A percentile compares a stretch with the other conserved stretches of the same genome.
Conservation (phyloP, 768 basidiomycete genomes). For the Mycena galericulata region DNA sequence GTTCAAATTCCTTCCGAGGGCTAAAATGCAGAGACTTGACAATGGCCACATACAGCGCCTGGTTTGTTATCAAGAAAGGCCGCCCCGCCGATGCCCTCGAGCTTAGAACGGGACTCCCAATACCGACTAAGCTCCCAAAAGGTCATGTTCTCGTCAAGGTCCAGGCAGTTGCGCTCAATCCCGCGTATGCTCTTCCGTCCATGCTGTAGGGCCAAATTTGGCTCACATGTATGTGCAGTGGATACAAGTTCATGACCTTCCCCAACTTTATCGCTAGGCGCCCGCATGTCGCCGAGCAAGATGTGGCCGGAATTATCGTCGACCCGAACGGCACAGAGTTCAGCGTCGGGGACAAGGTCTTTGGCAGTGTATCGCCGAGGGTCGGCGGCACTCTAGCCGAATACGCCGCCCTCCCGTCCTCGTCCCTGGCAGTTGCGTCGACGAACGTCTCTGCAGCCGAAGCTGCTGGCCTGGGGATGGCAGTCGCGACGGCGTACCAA, state of each 20-base stretch:
- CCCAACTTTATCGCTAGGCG: constrained; percentile 61
- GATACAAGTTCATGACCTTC: constrained; percentile 67
- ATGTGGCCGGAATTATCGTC: constrained; percentile 73
- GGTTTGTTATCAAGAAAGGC: constrained; percentile 16
- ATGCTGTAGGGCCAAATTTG: too few relatives aligned
- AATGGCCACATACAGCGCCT: constrained; percentile 29
- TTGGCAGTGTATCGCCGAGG: constrained; percentile 54
- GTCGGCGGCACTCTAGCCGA: constrained; percentile 69
- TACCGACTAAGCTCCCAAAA: constrained; percentile 42
- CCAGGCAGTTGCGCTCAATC: constrained; percentile 73
- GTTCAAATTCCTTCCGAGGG: too few relatives aligned
- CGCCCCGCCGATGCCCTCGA: constrained; percentile 19
- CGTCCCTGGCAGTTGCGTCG: constrained; percentile 49
- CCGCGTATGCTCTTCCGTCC: constrained; percentile 64
- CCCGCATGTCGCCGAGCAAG: constrained; percentile 69
- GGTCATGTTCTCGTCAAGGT: constrained; percentile 66
- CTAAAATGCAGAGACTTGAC: too few relatives aligned
- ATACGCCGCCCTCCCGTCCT: constrained; percentile 61
- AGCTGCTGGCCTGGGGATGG: constrained; percentile 71
- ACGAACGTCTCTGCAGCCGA: constrained; percentile 59
- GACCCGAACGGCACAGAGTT: constrained; percentile 65
- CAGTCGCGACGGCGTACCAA: constrained; percentile 69
- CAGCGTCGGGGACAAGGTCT: constrained; percentile 70
- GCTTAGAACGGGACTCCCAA: constrained; percentile 35
- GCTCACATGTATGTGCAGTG: constrained; percentile 48